phyloP scores from a whole-genome alignment of 2,329 filamentous ascomycete genomes.

The Chrysoporthe deuterocubensis region DNA sequence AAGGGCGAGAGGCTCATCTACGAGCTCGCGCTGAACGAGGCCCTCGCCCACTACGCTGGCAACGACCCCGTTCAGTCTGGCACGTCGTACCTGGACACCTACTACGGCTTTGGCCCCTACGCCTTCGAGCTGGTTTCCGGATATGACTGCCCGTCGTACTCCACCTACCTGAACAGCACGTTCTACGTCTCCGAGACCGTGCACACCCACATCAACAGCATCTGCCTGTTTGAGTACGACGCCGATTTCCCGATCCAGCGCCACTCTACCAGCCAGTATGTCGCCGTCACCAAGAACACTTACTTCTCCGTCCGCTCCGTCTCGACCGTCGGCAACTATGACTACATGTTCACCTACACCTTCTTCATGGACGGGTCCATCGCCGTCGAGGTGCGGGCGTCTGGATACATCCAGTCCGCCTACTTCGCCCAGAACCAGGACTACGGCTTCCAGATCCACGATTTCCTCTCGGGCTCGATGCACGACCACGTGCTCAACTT shows the following conservation, averaged over 20 bases:
- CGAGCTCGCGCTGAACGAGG: slow-evolving; percentile 60
- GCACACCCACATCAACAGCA: slow-evolving; percentile 50
- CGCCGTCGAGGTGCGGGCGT: slow-evolving; percentile 54
- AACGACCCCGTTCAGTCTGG: slow-evolving; percentile 51
- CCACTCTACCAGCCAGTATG: slow-evolving; percentile 47
- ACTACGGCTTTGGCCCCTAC: slow-evolving; percentile 52
- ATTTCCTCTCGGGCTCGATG: slow-evolving; percentile 52
- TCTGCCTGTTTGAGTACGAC: slow-evolving; percentile 61
- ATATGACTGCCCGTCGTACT: slow-evolving; percentile 56
- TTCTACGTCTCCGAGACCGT: slow-evolving; percentile 50
- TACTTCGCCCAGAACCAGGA: slow-evolving; percentile 50
- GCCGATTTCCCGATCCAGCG: slow-evolving; percentile 54
- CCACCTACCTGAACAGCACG: slow-evolving; percentile 53
- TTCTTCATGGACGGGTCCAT: slow-evolving; percentile 58
- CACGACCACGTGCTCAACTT: slow-evolving; percentile 61
- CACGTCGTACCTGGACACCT: slow-evolving; percentile 51
- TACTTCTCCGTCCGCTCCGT: slow-evolving; percentile 52
- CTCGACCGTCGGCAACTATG: slow-evolving; percentile 59
- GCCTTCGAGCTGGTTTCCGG: slow-evolving; percentile 50
- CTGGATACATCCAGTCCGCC: slow-evolving; percentile 57
- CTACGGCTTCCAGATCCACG: slow-evolving; percentile 56
- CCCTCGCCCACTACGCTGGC: slow-evolving; percentile 55
- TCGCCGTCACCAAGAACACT: slow-evolving; percentile 51
- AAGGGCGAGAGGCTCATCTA: slow-evolving; percentile 60
- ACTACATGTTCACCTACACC: slow-evolving; percentile 54